Conservation (phyloP, 129 eudicot genomes). For the Erigeron canadensis region DNA sequence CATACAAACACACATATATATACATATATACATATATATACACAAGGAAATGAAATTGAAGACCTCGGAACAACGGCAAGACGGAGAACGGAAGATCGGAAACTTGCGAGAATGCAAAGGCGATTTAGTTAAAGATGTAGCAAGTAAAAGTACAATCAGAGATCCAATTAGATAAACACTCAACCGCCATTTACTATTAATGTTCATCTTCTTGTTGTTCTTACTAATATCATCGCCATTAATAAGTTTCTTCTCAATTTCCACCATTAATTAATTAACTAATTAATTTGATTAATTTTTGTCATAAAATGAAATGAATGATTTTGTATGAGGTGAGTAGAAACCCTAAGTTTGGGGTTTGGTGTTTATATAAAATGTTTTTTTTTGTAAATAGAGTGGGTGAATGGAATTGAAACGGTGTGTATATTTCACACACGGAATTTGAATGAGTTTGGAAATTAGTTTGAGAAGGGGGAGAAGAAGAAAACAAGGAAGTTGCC, state of each 20-base stretch:
- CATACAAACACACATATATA: too few species aligned
- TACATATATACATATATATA: neutral
- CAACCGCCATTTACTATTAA: conserved; percentile 29
- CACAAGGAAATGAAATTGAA: neutral
- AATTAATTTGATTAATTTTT: conserved; percentile 6
- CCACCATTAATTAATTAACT: conserved; percentile 50
- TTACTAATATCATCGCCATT: conserved; percentile 12
- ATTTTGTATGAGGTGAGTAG: neutral
- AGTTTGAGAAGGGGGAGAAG: too few species aligned
- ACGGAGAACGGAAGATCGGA: conserved; percentile 35
- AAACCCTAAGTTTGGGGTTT: neutral
- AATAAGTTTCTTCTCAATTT: conserved; percentile 37
- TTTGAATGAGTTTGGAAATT: conserved; percentile 7
- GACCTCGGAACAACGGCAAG: conserved; percentile 68
- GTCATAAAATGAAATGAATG: too few species aligned
- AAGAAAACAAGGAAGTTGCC: too few species aligned
- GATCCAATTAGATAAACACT: conserved; percentile 38
- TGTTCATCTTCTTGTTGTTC: neutral
- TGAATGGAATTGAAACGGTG: conserved; percentile 15
- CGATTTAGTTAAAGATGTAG: conserved; percentile 39
- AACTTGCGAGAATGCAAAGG: conserved; percentile 30
- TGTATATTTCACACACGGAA: neutral
- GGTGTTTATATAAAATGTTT: too few species aligned
- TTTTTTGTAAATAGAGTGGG: neutral
- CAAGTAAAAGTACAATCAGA: conserved; percentile 52